These are phyloP conservation scores for Yarrowia sp. DNA, from an alignment of 805 yeast genomes.

Conservation along the genomic window DNA sequence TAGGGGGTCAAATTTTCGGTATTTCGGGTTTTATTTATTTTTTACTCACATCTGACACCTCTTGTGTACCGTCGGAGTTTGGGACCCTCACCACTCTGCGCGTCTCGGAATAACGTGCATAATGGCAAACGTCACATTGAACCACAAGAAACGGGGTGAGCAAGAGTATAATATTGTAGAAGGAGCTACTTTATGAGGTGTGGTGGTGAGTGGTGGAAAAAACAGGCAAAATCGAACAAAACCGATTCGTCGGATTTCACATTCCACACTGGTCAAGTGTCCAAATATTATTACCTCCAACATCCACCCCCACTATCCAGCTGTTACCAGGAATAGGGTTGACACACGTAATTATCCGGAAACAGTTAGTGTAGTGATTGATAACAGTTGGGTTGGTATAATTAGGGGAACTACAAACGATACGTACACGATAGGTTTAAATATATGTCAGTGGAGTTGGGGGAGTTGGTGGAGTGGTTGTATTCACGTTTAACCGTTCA, in stretches of 20 bases:
- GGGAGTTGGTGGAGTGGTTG: neutral
- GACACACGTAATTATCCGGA: slow-evolving; percentile 4
- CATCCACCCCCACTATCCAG: too few relatives aligned
- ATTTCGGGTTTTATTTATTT: neutral
- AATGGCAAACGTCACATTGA: slow-evolving; percentile 8
- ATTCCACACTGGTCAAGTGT: too few relatives aligned
- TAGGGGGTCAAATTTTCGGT: too few relatives aligned
- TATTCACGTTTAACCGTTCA: slow-evolving; percentile 10
- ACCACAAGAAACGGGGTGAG: neutral
- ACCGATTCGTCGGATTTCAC: too few relatives aligned
- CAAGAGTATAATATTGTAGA: too few relatives aligned
- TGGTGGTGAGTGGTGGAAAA: too few relatives aligned
- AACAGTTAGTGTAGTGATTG: neutral
- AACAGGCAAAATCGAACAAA: too few relatives aligned
- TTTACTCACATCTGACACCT: neutral
- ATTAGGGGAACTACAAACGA: too few relatives aligned
- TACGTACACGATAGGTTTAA: too few relatives aligned
- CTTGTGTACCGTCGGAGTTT: neutral
- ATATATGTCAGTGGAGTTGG: neutral
- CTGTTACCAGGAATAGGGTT: neutral
- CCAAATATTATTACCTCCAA: neutral
- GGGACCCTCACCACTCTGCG: neutral
- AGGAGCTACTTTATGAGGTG: too few relatives aligned
- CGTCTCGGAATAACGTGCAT: slow-evolving; percentile 20
- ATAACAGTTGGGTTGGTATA: too few relatives aligned